phyloP scores from a whole-genome alignment of 331 rosid species.

The Acacia pycnantha region DNA sequence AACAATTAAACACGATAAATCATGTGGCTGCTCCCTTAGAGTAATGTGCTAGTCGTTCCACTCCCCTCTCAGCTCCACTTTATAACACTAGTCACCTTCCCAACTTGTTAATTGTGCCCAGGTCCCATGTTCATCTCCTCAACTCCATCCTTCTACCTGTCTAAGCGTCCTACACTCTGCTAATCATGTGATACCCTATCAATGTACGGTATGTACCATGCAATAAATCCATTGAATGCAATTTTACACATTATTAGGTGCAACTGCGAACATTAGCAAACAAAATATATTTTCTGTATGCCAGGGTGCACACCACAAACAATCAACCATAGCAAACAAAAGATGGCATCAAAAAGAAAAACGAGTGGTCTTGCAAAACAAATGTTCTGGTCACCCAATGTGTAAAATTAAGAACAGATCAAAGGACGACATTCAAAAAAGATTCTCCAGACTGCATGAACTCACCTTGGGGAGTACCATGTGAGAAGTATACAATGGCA shows the following conservation, averaged over 20 bases:
- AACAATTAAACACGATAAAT: not conserved
- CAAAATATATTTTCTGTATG: not conserved
- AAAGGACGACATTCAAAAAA: not conserved
- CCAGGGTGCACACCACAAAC: conserved; percentile 13
- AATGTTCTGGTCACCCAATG: not conserved
- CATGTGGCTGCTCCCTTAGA: not conserved
- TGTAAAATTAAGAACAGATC: not conserved
- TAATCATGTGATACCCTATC: not conserved
- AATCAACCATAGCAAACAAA: not conserved
- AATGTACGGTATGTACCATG: not conserved
- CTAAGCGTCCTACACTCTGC: not conserved
- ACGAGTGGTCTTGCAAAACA: not conserved
- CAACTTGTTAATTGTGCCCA: not conserved
- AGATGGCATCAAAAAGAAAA: not conserved
- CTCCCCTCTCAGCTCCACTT: not conserved
- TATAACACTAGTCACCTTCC: not conserved
- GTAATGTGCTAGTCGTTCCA: not conserved
- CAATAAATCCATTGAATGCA: not conserved
- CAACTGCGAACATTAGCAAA: not conserved
- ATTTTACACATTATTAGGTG: not conserved
- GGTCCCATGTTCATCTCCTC: not conserved
- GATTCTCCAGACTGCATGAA: conserved; percentile 19
- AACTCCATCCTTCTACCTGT: not conserved
- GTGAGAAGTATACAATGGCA: conserved; percentile 81
- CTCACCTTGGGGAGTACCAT: conserved; percentile 63